Conservation (phyloP, 2,329 filamentous ascomycete species). For the Clathrospora elynae region DNA sequence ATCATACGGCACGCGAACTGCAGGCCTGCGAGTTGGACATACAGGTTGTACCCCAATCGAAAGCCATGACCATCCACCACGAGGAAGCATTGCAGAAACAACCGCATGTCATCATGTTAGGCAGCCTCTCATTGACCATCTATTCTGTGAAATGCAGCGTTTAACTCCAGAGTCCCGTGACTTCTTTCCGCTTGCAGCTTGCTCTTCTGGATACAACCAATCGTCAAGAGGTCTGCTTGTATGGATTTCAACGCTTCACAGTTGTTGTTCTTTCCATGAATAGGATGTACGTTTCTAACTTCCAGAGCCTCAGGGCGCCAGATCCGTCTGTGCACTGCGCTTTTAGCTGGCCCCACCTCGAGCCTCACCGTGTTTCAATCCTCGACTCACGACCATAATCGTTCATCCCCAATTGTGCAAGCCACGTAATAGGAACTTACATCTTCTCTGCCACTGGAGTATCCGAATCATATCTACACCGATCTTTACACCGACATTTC, state of each 20-base stretch:
- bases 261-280: no score
- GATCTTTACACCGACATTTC: not conserved
- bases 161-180: constrained; percentile 2
- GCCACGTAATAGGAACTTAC: not conserved
- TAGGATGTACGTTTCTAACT: not conserved
- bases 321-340: constrained; percentile 45
- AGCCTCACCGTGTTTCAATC: constrained; percentile 36
- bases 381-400: constrained; percentile 17
- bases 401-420: constrained; percentile 13
- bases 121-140: constrained; percentile 1
- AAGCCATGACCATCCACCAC: constrained; percentile 19
- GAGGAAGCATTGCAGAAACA: constrained; percentile 16
- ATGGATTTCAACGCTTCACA: no score
- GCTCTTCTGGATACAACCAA: no score
- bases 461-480: no score
- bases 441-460: not conserved
- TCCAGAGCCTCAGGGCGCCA: constrained; percentile 21
- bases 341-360: constrained; percentile 35
- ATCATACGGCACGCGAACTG: constrained; percentile 29
- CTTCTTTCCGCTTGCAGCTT: not conserved
- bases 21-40: constrained; percentile 23
- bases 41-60: constrained; percentile 18
- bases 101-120: constrained; percentile 26
- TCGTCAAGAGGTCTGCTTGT: no score
- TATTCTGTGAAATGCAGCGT: constrained; percentile 1